Conservation (phyloP, 805 yeast genomes). For the Saturnispora sanitii region DNA sequence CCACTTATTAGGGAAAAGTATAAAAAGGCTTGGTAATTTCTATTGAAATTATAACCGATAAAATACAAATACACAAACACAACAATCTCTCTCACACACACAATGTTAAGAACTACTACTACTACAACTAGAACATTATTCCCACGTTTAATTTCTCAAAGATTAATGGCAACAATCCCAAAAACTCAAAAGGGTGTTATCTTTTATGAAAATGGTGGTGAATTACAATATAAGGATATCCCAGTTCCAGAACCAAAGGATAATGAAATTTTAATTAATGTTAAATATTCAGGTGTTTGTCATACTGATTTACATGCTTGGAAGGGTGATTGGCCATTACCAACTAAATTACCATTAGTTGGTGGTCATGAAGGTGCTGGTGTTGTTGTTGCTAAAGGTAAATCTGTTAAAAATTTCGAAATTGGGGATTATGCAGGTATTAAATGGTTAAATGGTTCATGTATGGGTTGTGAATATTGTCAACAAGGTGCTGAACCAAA, state of each 20-base stretch:
- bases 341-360: slow-evolving; percentile 62
- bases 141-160: not conserved
- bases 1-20: too few species aligned
- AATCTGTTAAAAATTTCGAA: slow-evolving; percentile 57
- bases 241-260: slow-evolving; percentile 75
- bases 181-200: slow-evolving; percentile 61
- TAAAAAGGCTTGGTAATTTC: not conserved
- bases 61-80: not conserved
- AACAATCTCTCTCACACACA: not conserved
- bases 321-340: slow-evolving; percentile 89
- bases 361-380: slow-evolving; percentile 94
- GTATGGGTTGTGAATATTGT: slow-evolving; percentile 71
- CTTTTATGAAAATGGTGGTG: slow-evolving; percentile 58
- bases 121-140: not conserved
- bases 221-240: slow-evolving; percentile 56
- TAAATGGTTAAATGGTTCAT: slow-evolving; percentile 76
- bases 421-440: slow-evolving; percentile 77
- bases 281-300: slow-evolving; percentile 85
- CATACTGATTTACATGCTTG: slow-evolving; percentile 92
- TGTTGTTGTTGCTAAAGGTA: slow-evolving; percentile 68
- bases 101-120: not conserved
- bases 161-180: slow-evolving; percentile 34
- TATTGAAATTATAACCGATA: too few species aligned
- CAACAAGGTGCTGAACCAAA: slow-evolving; percentile 56
- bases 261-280: slow-evolving; percentile 69